Conservation (phyloP, 169 alveolate genomes). For the Plasmodium adleri region DNA sequence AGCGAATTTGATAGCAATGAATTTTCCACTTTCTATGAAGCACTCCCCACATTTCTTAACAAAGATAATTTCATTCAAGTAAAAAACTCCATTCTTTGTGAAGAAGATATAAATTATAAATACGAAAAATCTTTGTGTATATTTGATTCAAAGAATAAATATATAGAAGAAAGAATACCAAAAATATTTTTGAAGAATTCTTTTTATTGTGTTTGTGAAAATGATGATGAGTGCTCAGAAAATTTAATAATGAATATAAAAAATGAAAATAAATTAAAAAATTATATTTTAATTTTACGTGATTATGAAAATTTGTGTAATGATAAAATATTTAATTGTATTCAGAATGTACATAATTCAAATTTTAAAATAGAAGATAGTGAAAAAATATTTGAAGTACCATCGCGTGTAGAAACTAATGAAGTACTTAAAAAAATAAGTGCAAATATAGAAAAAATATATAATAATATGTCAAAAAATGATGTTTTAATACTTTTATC, state of each 20-base stretch:
- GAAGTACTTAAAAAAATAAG: conserved; percentile 41
- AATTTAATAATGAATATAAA: conserved; percentile 40
- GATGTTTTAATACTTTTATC: conserved; percentile 52
- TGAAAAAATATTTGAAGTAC: conserved; percentile 41
- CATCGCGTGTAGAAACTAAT: conserved; percentile 67
- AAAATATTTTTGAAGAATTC: conserved; percentile 19
- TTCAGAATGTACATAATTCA: conserved; percentile 20
- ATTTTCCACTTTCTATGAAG: neutral
- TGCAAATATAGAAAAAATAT: conserved; percentile 43
- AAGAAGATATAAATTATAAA: conserved; percentile 12
- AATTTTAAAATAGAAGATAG: conserved; percentile 32
- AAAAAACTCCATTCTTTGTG: conserved; percentile 12
- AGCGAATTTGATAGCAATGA: conserved; percentile 42
- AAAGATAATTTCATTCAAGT: conserved; percentile 9
- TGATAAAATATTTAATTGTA: conserved; percentile 41
- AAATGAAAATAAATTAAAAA: conserved; percentile 72
- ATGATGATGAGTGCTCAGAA: conserved; percentile 61
- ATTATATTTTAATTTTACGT: conserved; percentile 53
- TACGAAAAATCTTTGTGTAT: conserved; percentile 52
- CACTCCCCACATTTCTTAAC: conserved; percentile 25
- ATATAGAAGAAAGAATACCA: conserved; percentile 44
- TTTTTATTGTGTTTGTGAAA: conserved; percentile 63
- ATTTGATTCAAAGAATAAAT: conserved; percentile 61
- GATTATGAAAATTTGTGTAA: conserved; percentile 75
- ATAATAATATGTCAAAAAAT: conserved; percentile 27